These are phyloP conservation scores for Phytopythium mirpurense DNA, from an alignment of 352 stramenopile species.

Conservation along the genomic window DNA sequence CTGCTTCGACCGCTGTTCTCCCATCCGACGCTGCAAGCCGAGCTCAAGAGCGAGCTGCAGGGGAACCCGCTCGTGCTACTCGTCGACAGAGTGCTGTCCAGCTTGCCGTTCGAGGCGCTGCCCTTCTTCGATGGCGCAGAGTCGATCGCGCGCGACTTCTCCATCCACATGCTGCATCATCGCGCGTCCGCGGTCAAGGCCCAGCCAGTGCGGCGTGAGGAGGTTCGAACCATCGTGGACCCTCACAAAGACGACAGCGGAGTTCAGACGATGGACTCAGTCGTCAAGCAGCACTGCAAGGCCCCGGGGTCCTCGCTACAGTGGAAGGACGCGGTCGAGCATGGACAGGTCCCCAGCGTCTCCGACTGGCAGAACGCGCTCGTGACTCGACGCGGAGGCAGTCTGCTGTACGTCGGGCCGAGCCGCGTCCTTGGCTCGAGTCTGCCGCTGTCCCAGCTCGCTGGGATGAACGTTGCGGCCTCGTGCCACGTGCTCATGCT, in stretches of 20 bases:
- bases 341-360: conserved; percentile 48
- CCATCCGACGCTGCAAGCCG: conserved; percentile 33
- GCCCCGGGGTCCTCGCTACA: conserved; percentile 15
- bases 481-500: conserved; percentile 72
- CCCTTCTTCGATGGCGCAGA: conserved; percentile 37
- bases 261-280: conserved; percentile 35
- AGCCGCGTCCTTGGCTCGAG: conserved; percentile 59
- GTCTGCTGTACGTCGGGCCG: conserved; percentile 66
- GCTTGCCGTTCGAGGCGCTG: conserved; percentile 51
- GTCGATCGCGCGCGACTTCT: conserved; percentile 59
- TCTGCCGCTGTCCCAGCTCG: conserved; percentile 32
- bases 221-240: conserved; percentile 65
- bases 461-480: conserved; percentile 57
- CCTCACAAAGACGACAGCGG: conserved; percentile 47
- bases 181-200: conserved; percentile 41
- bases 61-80: conserved; percentile 48
- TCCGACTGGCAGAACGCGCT: conserved; percentile 71
- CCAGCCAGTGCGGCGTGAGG: conserved; percentile 45
- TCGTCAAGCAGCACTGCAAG: conserved; percentile 37
- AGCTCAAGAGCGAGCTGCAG: conserved; percentile 35
- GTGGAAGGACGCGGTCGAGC: conserved; percentile 65
- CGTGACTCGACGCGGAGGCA: conserved; percentile 42
- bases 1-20: conserved; percentile 51
- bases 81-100: conserved; percentile 41
- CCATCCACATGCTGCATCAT: conserved; percentile 62